A percentile compares a stretch with the other conserved stretches of the same genome.
Conservation (phyloP, 345 rosid genomes). For the Fremontodendron californicum region DNA sequence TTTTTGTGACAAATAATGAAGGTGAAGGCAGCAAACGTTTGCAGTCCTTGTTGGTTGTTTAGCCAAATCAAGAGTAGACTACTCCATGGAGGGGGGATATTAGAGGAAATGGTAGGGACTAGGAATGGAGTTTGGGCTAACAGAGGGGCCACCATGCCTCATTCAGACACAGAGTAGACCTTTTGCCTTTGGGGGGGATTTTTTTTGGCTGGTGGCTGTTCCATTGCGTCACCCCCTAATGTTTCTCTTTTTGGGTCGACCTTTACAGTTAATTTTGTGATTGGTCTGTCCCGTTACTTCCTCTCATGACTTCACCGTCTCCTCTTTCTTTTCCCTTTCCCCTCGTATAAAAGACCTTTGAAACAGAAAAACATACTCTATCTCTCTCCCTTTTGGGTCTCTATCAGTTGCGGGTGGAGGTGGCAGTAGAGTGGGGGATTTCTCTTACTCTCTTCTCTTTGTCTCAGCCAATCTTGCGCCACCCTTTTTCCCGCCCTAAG, state of each 20-base stretch:
- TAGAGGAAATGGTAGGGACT: constrained; percentile 39
- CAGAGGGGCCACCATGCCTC: constrained; percentile 27
- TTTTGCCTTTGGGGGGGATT: not conserved
- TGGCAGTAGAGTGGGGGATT: constrained; percentile 20
- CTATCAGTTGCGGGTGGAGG: constrained; percentile 54
- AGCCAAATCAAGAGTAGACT: too few relatives aligned
- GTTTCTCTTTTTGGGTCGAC: too few relatives aligned
- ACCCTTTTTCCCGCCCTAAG: constrained; percentile 37
- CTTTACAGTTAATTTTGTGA: too few relatives aligned
- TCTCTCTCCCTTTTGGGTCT: constrained; percentile 21
- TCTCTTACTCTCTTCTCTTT: not conserved
- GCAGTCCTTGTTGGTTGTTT: too few relatives aligned
- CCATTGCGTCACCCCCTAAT: constrained; percentile 51
- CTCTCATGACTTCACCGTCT: constrained; percentile 18
- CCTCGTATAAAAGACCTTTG: not conserved
- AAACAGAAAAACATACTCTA: not conserved
- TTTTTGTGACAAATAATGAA: too few relatives aligned
- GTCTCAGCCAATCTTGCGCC: constrained; percentile 34
- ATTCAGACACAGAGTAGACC: too few relatives aligned
- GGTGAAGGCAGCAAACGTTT: too few relatives aligned
- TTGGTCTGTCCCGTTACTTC: constrained; percentile 30
- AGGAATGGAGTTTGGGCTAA: constrained; percentile 30
- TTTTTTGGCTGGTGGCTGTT: constrained; percentile 41
- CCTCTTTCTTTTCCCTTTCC: not conserved
- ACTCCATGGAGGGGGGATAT: too few relatives aligned